Evolutionary conservation across 129 eudicot species (phyloP), one percentile per base, ranked within the genome.

Genomic region (Gnaphalium uliginosum): DNA sequence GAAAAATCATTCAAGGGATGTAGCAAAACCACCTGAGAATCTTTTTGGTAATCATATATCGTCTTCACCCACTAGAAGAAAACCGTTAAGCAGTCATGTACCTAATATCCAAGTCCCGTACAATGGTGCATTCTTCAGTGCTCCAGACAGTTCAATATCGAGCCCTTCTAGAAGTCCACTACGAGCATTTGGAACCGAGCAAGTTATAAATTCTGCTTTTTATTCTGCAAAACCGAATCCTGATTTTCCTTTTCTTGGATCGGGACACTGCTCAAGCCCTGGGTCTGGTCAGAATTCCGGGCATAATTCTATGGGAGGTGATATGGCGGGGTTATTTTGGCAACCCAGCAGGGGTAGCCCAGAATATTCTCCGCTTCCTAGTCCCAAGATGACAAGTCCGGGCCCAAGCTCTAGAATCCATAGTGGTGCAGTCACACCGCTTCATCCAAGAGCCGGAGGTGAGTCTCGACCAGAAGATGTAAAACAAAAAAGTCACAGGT

Each of bases 301-400:
- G 29, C 96, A 94, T 75, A 94, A 94, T 80, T 94, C 99, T 30
- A 89, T 90, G 97, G 99, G 99, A 32, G 97, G 96, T 77, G 99
- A 94, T 68, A 91, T 88, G 87, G 86, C 87, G 2, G 97, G 97
- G 27, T 74, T 94, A 78, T 94, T 94, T 82, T 90, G 98, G 98
- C 97, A 88, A 79, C 98, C 97, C 9, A 88, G 98, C 76, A 87
- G 98, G 81, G 97, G 97, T 70, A 94, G 98, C 80, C 97, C 98
- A 18, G 98, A 94, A 76, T 94, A 84, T 81, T 94, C 97, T 69
- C 98, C 97, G 27, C 90, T 80, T 79, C 98, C 97, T 46, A 94
- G 98, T 67, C 98, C 97, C 15, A 83, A 87, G 83, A 87, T 90
- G 97, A 87, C 93, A 13, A 90, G 97, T 65, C 97, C 98, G 17